Conservation (phyloP, 2,329 filamentous ascomycete species). For the Arthrocladium fulminans region DNA sequence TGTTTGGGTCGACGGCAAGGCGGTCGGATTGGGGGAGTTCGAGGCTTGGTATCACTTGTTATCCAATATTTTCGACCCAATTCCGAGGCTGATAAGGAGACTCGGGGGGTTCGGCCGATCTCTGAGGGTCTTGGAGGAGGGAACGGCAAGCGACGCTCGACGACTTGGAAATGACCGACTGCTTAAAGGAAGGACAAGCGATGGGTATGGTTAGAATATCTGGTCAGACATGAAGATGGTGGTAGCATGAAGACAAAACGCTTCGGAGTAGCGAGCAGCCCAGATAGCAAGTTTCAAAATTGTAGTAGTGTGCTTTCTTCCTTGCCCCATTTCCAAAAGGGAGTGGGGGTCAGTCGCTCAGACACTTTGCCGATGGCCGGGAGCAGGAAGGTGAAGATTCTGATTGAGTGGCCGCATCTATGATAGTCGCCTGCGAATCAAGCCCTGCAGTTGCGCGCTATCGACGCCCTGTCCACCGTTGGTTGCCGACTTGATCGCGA, state of each 20-base stretch:
- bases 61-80: background rate
- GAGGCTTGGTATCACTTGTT: background rate
- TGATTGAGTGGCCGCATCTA: constrained; percentile 1
- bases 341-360: background rate
- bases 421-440: constrained; percentile 4
- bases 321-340: too few relatives aligned
- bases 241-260: background rate
- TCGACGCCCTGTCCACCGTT: background rate
- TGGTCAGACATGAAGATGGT: background rate
- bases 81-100: background rate
- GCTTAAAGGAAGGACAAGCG: constrained; percentile 6
- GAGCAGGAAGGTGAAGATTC: background rate
- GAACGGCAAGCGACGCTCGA: background rate
- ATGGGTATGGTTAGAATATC: background rate
- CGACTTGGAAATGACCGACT: background rate
- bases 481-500: constrained; percentile 1
- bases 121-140: background rate
- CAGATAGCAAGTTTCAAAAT: background rate
- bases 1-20: background rate
- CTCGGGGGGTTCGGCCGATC: background rate
- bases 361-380: background rate
- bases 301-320: background rate
- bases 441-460: constrained; percentile 4
- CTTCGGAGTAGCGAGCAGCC: background rate
- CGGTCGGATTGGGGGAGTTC: background rate